These are phyloP conservation scores for Coemansia umbellata DNA, from an alignment of 192 early-diverging fungal species.

Conservation along the genomic window DNA sequence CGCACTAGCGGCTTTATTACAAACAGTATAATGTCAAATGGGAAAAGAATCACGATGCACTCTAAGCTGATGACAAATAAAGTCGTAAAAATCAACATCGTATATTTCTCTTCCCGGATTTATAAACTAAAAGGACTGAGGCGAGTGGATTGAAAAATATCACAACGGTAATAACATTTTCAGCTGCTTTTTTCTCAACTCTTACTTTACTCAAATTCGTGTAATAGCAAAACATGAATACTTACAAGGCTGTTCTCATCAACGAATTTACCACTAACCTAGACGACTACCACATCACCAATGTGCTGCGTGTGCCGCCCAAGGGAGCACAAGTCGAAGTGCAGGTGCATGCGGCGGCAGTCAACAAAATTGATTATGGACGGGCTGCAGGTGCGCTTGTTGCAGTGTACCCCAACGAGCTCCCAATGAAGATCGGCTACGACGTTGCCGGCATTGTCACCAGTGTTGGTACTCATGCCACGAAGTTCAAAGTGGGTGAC, in stretches of 20 bases:
- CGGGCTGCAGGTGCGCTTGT: constrained; percentile 42
- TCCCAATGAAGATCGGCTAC: constrained; percentile 52
- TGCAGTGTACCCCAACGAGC: constrained; percentile 20
- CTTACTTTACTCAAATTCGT: too few species aligned
- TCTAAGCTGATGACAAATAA: too few species aligned
- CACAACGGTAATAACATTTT: too few species aligned
- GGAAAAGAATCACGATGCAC: too few species aligned
- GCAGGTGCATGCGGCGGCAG: constrained; percentile 48
- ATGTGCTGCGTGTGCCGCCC: not conserved
- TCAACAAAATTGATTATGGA: constrained; percentile 58
- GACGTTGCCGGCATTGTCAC: constrained; percentile 54
- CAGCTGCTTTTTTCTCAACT: too few species aligned
- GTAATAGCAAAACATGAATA: too few species aligned
- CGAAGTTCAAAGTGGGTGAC: constrained; percentile 51
- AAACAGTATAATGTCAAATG: too few species aligned
- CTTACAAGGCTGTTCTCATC: constrained; percentile 16
- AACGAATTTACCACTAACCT: constrained; percentile 16
- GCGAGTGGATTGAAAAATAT: too few species aligned
- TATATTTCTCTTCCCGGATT: too few species aligned
- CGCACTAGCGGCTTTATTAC: too few species aligned
- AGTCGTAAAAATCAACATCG: too few species aligned
- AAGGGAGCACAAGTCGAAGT: constrained; percentile 23
- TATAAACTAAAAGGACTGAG: too few species aligned
- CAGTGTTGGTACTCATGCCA: constrained; percentile 28
- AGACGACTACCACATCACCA: constrained; percentile 8